A percentile compares a stretch with the other conserved stretches of the same genome.
phyloP scores from a whole-genome alignment of 208 protist species.

The Trichomonas tenax region DNA sequence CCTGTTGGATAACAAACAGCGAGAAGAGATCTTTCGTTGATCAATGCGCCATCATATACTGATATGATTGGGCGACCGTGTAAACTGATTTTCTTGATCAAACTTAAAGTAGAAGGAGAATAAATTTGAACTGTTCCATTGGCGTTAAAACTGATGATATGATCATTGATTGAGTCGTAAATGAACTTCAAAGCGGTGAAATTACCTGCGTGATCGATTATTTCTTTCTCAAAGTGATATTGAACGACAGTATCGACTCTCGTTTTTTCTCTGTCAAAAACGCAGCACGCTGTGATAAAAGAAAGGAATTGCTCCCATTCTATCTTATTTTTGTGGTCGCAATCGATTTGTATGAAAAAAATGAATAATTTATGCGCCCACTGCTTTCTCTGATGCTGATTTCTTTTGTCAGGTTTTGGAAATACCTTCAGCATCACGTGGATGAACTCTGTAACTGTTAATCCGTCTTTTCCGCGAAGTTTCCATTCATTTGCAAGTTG shows the following conservation, averaged over 20 bases:
- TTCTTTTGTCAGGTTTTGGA: background rate
- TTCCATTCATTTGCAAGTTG: background rate
- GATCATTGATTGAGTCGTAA: background rate
- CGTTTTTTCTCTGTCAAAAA: constrained; percentile 7
- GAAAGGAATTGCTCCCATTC: background rate
- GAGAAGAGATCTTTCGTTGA: background rate
- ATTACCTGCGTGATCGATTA: background rate
- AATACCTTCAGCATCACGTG: background rate
- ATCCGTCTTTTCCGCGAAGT: background rate
- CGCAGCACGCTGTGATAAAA: constrained; percentile 8
- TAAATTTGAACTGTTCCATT: background rate
- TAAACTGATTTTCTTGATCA: background rate
- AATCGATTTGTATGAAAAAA: constrained; percentile 18
- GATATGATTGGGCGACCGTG: background rate
- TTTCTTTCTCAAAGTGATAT: constrained; percentile 19
- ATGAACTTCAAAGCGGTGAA: background rate
- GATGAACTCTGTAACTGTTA: background rate
- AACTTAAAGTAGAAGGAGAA: background rate
- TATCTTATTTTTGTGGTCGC: background rate
- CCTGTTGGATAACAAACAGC: background rate
- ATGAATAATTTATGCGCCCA: constrained; percentile 6
- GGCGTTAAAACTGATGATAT: background rate
- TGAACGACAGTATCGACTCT: constrained; percentile 3
- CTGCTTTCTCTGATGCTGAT: background rate
- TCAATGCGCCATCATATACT: background rate